These are phyloP conservation scores for Tylopilus subfusipes DNA, from an alignment of 768 basidiomycete species.

Conservation along the genomic window DNA sequence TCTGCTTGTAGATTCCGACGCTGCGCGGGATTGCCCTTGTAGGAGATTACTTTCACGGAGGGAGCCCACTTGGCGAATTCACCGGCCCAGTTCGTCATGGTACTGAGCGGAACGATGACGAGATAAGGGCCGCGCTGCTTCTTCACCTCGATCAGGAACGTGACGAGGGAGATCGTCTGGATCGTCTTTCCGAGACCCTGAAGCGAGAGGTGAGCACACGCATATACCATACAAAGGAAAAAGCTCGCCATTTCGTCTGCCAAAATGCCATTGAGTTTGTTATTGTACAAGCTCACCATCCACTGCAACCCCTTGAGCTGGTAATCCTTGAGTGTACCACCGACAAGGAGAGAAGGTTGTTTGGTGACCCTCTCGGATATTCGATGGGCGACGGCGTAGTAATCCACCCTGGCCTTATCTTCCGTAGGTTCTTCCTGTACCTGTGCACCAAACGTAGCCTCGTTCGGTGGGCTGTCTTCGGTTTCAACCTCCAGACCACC, in stretches of 20 bases:
- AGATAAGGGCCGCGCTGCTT: conserved; percentile 91
- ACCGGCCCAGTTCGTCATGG: conserved; percentile 95
- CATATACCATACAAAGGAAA: background rate
- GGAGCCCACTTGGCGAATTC: conserved; percentile 99
- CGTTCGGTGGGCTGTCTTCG: conserved; percentile 74
- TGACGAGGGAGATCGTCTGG: conserved; percentile 91
- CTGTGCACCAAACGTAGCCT: conserved; percentile 89
- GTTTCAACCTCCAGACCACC: conserved; percentile 45
- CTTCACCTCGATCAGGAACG: conserved; percentile 91
- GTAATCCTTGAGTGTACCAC: conserved; percentile 92
- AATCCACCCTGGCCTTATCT: conserved; percentile 79
- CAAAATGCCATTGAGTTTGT: conserved; percentile 89
- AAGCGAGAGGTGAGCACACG: conserved; percentile 9
- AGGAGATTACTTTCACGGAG: conserved; percentile 69
- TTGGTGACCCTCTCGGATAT: conserved; percentile 80
- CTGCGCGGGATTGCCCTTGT: conserved; percentile 88
- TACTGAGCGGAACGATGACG: conserved; percentile 92
- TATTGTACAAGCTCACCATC: conserved; percentile 99
- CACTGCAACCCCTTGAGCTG: conserved; percentile 94
- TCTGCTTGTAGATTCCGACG: conserved; percentile 76
- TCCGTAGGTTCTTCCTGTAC: conserved; percentile 56
- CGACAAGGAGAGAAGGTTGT: conserved; percentile 73
- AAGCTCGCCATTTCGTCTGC: conserved; percentile 85
- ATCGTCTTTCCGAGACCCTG: conserved; percentile 96
- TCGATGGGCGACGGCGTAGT: conserved; percentile 92